phyloP scores from a whole-genome alignment of 768 basidiomycete species.

The Exsudoporus frostii region DNA sequence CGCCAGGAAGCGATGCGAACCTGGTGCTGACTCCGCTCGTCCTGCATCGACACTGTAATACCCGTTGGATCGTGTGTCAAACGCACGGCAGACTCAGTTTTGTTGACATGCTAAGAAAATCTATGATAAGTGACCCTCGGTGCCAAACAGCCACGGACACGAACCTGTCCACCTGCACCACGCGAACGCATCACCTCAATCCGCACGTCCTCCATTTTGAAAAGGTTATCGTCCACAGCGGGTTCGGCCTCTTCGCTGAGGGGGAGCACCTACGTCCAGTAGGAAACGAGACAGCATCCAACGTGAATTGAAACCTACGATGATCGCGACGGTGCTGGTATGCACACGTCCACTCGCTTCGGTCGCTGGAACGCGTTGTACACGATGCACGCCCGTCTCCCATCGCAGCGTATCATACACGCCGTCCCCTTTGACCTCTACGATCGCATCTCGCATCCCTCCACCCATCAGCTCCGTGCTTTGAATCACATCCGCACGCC shows the following conservation, averaged over 20 bases:
- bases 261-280: constrained; percentile 67
- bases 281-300: neutral
- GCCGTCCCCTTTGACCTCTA: constrained; percentile 75
- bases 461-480: constrained; percentile 55
- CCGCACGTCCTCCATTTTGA: constrained; percentile 82
- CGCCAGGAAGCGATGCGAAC: constrained; percentile 34
- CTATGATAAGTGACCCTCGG: neutral
- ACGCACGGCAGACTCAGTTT: constrained; percentile 96
- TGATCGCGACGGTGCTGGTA: constrained; percentile 49
- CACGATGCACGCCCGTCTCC: constrained; percentile 96
- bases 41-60: constrained; percentile 96
- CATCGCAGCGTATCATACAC: constrained; percentile 78
- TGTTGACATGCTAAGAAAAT: constrained; percentile 84
- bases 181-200: constrained; percentile 93
- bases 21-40: constrained; percentile 94
- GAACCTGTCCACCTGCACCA: constrained; percentile 95
- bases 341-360: constrained; percentile 87
- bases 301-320: constrained; percentile 11
- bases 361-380: constrained; percentile 90
- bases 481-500: constrained; percentile 61
- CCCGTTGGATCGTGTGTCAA: constrained; percentile 91
- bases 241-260: constrained; percentile 63
- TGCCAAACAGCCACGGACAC: constrained; percentile 4
- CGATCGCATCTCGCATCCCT: constrained; percentile 74
- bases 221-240: constrained; percentile 55